phyloP scores from a whole-genome alignment of 805 yeast genomes.

The Starmerella floricola region DNA sequence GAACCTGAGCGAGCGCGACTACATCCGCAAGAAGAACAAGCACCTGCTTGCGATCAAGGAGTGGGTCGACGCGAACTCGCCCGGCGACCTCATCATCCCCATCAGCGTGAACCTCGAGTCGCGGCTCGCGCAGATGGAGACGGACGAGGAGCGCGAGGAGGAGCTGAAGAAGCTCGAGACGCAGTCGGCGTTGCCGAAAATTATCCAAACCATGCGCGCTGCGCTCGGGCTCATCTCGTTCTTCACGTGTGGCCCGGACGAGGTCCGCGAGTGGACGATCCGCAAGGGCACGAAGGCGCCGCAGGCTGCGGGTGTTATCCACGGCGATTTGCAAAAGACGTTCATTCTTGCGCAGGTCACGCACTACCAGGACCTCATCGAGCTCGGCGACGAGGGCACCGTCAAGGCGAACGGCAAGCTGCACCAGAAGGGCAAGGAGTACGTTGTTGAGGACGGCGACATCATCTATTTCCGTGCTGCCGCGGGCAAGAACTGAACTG shows the following conservation, averaged over 20 bases:
- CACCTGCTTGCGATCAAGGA: conserved; percentile 66
- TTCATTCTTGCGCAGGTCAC: conserved; percentile 90
- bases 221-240: conserved; percentile 79
- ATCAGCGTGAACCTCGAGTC: conserved; percentile 87
- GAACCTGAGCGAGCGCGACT: conserved; percentile 82
- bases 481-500: conserved; percentile 60
- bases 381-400: conserved; percentile 64
- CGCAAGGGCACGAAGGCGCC: conserved; percentile 89
- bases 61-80: conserved; percentile 82
- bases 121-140: conserved; percentile 74
- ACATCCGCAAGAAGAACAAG: conserved; percentile 78
- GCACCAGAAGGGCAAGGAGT: conserved; percentile 84
- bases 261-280: conserved; percentile 97
- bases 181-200: conserved; percentile 70
- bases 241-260: conserved; percentile 93
- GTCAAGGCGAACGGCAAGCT: conserved; percentile 85
- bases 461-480: conserved; percentile 86
- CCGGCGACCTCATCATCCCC: conserved; percentile 86
- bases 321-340: conserved; percentile 87
- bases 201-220: conserved; percentile 75
- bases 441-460: conserved; percentile 91
- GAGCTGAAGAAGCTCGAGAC: conserved; percentile 67
- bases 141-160: conserved; percentile 67
- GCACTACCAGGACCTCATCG: conserved; percentile 68
- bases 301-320: conserved; percentile 98